Conservation (phyloP, 306 rosid genomes). For the Acacia acuminata region DNA sequence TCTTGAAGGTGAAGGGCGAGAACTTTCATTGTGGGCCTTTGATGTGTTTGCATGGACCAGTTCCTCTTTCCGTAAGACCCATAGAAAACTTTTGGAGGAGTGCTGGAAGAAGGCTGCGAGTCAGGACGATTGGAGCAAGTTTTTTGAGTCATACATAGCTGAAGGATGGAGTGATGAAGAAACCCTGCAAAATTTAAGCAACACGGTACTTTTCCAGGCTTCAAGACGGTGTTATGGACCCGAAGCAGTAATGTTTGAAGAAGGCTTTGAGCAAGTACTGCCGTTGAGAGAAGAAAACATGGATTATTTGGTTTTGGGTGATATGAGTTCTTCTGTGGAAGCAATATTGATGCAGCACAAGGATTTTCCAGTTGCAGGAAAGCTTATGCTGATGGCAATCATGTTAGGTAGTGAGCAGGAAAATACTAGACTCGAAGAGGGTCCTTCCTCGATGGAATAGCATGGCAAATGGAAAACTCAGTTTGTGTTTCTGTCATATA, state of each 20-base stretch:
- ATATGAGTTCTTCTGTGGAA: slow-evolving; percentile 64
- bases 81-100: slow-evolving; percentile 73
- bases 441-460: slow-evolving; percentile 65
- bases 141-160: slow-evolving; percentile 52
- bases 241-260: slow-evolving; percentile 68
- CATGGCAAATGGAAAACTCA: slow-evolving; percentile 8
- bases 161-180: slow-evolving; percentile 94
- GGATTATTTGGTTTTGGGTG: slow-evolving; percentile 47
- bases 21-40: slow-evolving; percentile 65
- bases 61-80: slow-evolving; percentile 65
- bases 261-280: slow-evolving; percentile 72
- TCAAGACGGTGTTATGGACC: slow-evolving; percentile 84
- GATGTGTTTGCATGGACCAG: slow-evolving; percentile 91
- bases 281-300: slow-evolving; percentile 65
- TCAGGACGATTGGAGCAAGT: slow-evolving; percentile 73
- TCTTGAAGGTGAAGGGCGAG: slow-evolving; percentile 56
- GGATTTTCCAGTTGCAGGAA: slow-evolving; percentile 88
- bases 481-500: slow-evolving; percentile 12
- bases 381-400: slow-evolving; percentile 85
- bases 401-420: slow-evolving; percentile 67
- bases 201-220: slow-evolving; percentile 68
- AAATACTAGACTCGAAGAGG: slow-evolving; percentile 48
- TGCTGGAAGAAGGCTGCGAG: slow-evolving; percentile 89
- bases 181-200: slow-evolving; percentile 58
- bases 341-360: slow-evolving; percentile 84